Percentiles rank a stretch among this genome's conserved stretches.
Conservation (phyloP, 768 basidiomycete genomes). For the Suillus subaureus region DNA sequence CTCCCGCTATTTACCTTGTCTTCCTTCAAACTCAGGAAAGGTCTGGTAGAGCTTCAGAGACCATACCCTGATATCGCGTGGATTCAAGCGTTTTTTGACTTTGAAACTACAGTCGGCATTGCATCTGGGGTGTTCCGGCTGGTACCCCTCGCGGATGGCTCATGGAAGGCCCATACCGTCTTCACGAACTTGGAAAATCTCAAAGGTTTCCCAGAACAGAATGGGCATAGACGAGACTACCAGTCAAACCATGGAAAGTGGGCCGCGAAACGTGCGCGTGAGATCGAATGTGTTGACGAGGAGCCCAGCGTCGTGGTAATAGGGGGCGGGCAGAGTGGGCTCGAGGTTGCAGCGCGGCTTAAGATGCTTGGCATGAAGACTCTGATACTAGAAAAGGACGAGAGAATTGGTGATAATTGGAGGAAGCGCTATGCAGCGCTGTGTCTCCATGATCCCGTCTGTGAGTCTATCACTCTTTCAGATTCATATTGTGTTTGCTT, state of each 20-base stretch:
- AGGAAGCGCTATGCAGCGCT: constrained; percentile 51
- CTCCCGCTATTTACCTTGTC: constrained; percentile 31
- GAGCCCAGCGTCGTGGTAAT: constrained; percentile 56
- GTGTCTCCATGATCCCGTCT: constrained; percentile 36
- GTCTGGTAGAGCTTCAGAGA: constrained; percentile 22
- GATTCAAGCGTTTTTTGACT: constrained; percentile 47
- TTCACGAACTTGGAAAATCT: constrained; percentile 56
- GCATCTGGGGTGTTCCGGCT: constrained; percentile 48
- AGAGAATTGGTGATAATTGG: constrained; percentile 35
- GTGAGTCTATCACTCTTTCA: constrained; percentile 18
- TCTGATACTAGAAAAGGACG: constrained; percentile 28
- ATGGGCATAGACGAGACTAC: constrained; percentile 46
- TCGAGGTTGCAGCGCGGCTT: constrained; percentile 61
- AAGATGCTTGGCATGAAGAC: constrained; percentile 26
- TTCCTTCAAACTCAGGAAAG: constrained; percentile 26
- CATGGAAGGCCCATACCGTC: constrained; percentile 50
- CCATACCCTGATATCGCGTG: constrained; percentile 41
- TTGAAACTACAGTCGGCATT: constrained; percentile 43
- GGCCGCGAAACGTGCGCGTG: constrained; percentile 28
- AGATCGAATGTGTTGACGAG: constrained; percentile 35
- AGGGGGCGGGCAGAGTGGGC: constrained; percentile 55
- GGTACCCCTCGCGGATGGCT: constrained; percentile 42
- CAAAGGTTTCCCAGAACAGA: constrained; percentile 45
- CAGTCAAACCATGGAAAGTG: constrained; percentile 39
- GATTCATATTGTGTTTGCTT: not conserved